Conservation (phyloP, 2,329 filamentous ascomycete genomes). For the Cercospora janseana region DNA sequence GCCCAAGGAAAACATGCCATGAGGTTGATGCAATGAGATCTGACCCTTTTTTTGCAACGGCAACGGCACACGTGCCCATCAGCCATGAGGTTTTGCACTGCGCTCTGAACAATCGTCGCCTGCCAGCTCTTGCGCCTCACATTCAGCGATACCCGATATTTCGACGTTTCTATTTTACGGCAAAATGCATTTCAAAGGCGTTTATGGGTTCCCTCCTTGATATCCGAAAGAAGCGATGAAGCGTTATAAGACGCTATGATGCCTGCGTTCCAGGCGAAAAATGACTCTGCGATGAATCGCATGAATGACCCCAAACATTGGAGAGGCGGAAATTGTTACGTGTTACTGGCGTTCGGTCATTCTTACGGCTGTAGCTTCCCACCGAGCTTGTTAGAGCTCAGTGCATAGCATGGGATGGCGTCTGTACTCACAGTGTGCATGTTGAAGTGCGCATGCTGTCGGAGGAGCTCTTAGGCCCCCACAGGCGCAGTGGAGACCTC, state of each 20-base stretch:
- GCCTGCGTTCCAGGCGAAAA: constrained; percentile 22
- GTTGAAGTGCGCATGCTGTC: too few relatives aligned
- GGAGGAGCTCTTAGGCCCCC: too few relatives aligned
- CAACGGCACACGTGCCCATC: not conserved
- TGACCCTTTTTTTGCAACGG: not conserved
- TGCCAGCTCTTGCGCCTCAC: constrained; percentile 21
- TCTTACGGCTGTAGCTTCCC: too few relatives aligned
- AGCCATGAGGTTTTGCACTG: not conserved
- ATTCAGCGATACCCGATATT: constrained; percentile 30
- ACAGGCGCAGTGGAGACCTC: too few relatives aligned
- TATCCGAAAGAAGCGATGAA: constrained; percentile 15
- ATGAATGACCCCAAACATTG: not conserved
- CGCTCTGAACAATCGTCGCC: constrained; percentile 17
- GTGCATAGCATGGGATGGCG: too few relatives aligned
- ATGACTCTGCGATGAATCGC: not conserved
- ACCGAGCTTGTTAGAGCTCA: too few relatives aligned
- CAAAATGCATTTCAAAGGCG: constrained; percentile 6
- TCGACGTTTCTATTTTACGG: constrained; percentile 23
- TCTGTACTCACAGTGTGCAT: too few relatives aligned
- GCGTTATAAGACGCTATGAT: constrained; percentile 30
- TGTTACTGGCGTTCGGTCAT: too few relatives aligned
- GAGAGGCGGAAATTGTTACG: too few relatives aligned
- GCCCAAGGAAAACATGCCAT: constrained; percentile 42
- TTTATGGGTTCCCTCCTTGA: constrained; percentile 15
- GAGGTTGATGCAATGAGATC: not conserved